Evolutionary conservation across 768 basidiomycete genomes (phyloP).

Genomic region (Mycena olivaceomarginata): DNA sequence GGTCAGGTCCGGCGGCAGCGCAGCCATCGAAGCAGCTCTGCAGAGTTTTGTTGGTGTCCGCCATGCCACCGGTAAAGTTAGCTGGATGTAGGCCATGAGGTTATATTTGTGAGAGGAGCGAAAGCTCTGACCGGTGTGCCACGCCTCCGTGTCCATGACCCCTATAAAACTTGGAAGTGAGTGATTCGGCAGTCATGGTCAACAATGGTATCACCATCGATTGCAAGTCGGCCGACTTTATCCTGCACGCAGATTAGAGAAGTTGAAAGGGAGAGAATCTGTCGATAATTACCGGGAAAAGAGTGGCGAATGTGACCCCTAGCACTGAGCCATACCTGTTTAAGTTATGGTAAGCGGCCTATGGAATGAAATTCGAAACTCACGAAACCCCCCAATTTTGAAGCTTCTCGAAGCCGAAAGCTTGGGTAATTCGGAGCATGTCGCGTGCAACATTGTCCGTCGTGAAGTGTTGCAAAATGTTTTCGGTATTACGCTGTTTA

Average conservation of each 20-base stretch:
- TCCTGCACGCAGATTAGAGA: neutral
- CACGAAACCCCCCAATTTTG: slow-evolving; percentile 56
- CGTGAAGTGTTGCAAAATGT: slow-evolving; percentile 28
- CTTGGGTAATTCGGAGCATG: slow-evolving; percentile 59
- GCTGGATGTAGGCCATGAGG: too few species aligned
- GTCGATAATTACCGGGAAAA: slow-evolving; percentile 53
- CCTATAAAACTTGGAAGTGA: too few species aligned
- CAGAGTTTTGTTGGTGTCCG: too few species aligned
- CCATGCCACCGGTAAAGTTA: too few species aligned
- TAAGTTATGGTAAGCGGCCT: neutral
- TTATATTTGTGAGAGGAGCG: too few species aligned
- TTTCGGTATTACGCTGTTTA: too few species aligned
- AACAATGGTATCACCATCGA: slow-evolving; percentile 5
- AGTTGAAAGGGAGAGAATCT: neutral
- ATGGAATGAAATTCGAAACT: neutral
- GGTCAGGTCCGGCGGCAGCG: too few species aligned
- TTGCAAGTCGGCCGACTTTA: slow-evolving; percentile 20
- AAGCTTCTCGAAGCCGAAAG: slow-evolving; percentile 56
- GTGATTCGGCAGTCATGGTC: too few species aligned
- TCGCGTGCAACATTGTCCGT: slow-evolving; percentile 62
- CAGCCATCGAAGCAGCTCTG: too few species aligned
- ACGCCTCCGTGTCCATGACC: too few species aligned
- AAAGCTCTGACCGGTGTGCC: too few species aligned
- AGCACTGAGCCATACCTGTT: slow-evolving; percentile 51
- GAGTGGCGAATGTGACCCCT: slow-evolving; percentile 55